phyloP scores from a whole-genome alignment of 352 stramenopile genomes.

The Phytophthora hybrid region DNA sequence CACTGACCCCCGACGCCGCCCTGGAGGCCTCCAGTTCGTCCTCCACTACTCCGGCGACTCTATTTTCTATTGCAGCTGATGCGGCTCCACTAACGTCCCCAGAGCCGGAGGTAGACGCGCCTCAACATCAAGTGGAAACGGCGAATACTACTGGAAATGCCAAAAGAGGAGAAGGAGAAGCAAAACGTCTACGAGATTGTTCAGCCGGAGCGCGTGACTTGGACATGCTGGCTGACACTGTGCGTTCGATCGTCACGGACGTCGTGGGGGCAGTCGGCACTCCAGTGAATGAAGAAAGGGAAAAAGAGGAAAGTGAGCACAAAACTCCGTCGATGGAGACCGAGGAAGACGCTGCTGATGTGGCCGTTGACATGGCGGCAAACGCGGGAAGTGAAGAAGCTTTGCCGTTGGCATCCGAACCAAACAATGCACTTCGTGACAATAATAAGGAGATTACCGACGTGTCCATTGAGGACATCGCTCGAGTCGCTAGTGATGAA shows the following conservation, averaged over 20 bases:
- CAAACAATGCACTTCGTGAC: neutral
- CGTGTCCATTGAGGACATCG: neutral
- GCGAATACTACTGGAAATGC: neutral
- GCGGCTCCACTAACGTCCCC: neutral
- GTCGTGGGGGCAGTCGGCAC: constrained; percentile 25
- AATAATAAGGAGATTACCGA: neutral
- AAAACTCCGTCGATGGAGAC: neutral
- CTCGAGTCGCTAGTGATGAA: neutral
- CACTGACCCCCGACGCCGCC: neutral
- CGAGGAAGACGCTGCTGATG: neutral
- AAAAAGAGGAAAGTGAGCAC: neutral
- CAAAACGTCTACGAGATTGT: neutral
- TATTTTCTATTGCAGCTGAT: neutral
- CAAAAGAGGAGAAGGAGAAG: neutral
- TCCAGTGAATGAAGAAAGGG: neutral
- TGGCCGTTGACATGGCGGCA: neutral
- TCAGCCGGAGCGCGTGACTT: constrained; percentile 46
- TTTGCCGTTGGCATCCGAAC: neutral
- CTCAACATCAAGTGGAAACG: neutral
- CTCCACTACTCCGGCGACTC: neutral
- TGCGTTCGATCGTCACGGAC: constrained; percentile 57
- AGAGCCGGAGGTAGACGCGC: constrained; percentile 10
- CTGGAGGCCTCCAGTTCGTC: neutral
- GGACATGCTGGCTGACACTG: constrained; percentile 70
- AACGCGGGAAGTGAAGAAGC: neutral